Evolutionary conservation across 2,329 filamentous ascomycete species (phyloP), one percentile per base, ranked within the genome.

Genomic region (Xylaria arbuscula): DNA sequence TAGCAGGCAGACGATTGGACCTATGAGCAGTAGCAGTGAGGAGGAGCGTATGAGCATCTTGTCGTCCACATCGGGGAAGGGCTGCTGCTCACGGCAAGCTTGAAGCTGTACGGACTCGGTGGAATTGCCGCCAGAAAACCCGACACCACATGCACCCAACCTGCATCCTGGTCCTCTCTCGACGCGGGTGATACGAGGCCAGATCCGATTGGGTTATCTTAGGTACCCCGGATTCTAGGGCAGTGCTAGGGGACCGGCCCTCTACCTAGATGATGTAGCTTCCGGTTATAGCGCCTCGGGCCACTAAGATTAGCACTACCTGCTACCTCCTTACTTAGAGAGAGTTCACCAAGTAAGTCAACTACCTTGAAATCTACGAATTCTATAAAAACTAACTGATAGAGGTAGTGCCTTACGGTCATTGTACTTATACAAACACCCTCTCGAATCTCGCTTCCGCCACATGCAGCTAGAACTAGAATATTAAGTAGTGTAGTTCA

Each of bases 1-100:
- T 69, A 88, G 64, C 53, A 77, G 57, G 67, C 74, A 80, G 62
- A 84, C 71, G 51, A 83, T 68, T 57, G 81, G 71, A 55, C 82
- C 70, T 66, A 82, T 70, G 62, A 85, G 70, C 47, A 73, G 45
- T 42, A 66, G 62, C 66, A 62, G 64, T 64, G 72, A 62, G 60
- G 62, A 42, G 40, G 38, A 42, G 40, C 40, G 55, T 66, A 66
- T 40, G 55, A 65, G 54, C 76, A 76, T 77, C 61, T 74, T 74
- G 72, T 68, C 67, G 38, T 69, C 65, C 36, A 48, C 66, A 70
- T 72, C 36, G 62, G 60, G 57, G 38, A 40, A 17, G 34, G 40
- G 48, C 5, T 19, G 61, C 54, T 64, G 61, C 63, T 64, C 64
- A 48, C 36, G 42, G 57, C 63, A 64, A 62, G 67, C 67, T 62